These are phyloP conservation scores for Aspergillus brunneoviolaceus DNA, from an alignment of 2,329 filamentous ascomycete species.

Conservation along the genomic window DNA sequence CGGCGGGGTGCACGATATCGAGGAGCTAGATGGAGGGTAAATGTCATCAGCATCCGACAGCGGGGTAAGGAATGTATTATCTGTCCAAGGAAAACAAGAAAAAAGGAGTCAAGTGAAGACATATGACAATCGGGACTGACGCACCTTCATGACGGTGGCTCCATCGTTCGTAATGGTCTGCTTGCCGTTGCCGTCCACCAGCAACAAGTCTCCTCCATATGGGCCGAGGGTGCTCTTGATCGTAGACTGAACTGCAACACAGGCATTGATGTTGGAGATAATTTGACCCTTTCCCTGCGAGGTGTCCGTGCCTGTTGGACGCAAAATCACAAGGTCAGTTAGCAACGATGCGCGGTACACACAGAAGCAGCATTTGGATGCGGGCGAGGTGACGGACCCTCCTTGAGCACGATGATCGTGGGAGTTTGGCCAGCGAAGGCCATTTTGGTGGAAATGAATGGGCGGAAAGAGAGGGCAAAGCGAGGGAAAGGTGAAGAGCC, in stretches of 20 bases:
- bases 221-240: constrained; percentile 95
- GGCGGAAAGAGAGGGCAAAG: constrained; percentile 18
- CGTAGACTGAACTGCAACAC: constrained; percentile 89
- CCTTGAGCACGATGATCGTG: constrained; percentile 96
- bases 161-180: constrained; percentile 99
- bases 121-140: constrained; percentile 14
- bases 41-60: constrained; percentile 9
- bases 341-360: constrained; percentile 24
- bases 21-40: constrained; percentile 64
- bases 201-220: constrained; percentile 92
- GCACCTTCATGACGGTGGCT: constrained; percentile 97
- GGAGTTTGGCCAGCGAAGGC: constrained; percentile 97
- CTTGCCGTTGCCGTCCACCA: constrained; percentile 91
- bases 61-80: no score
- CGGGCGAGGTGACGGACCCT: constrained; percentile 64
- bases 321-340: constrained; percentile 21
- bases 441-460: constrained; percentile 56
- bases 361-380: constrained; percentile 20
- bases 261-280: constrained; percentile 97
- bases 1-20: constrained; percentile 96
- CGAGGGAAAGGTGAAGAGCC: constrained; percentile 5
- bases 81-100: no score
- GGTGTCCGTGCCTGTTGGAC: constrained; percentile 77
- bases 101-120: neutral
- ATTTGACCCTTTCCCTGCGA: constrained; percentile 97